Percentiles rank a stretch among this genome's conserved stretches.
Evolutionary conservation across 331 rosid species (phyloP).

Genomic region (Acacia pycnantha): DNA sequence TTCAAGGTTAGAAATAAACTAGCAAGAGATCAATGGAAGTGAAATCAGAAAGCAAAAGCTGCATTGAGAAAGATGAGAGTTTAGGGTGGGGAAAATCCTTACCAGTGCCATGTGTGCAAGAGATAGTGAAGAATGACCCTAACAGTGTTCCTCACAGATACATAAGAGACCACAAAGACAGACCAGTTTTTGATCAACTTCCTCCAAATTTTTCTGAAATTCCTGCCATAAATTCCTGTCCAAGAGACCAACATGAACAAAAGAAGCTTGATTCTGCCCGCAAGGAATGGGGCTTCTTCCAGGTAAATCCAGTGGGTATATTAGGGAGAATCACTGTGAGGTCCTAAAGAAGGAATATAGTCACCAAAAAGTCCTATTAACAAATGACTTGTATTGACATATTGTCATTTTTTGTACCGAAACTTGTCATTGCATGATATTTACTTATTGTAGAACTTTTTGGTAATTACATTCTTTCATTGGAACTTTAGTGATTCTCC

Average conservation of each 20-base stretch:
- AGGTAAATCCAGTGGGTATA: not conserved
- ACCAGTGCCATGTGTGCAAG: conserved; percentile 35
- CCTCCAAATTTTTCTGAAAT: not conserved
- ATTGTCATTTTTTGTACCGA: not conserved
- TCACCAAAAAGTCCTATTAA: not conserved
- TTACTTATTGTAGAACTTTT: too few species aligned
- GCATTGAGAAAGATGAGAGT: not conserved
- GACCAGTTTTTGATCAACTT: not conserved
- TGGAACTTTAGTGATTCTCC: not conserved
- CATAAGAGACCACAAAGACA: conserved; percentile 2
- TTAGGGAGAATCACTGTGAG: not conserved
- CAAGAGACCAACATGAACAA: not conserved
- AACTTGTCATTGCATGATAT: not conserved
- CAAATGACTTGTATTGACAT: not conserved
- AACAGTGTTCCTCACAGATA: conserved; percentile 29
- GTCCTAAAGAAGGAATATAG: too few species aligned
- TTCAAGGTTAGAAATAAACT: not conserved
- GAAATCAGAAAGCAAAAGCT: not conserved
- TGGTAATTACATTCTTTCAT: not conserved
- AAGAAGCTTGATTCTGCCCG: conserved; percentile 16
- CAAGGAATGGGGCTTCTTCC: conserved; percentile 20
- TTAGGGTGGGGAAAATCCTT: conserved; percentile 33
- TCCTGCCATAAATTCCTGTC: not conserved
- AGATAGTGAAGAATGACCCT: conserved; percentile 20
- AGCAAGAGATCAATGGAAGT: not conserved